Conservation (phyloP, 2,329 filamentous ascomycete genomes). For the Fusarium sp. region DNA sequence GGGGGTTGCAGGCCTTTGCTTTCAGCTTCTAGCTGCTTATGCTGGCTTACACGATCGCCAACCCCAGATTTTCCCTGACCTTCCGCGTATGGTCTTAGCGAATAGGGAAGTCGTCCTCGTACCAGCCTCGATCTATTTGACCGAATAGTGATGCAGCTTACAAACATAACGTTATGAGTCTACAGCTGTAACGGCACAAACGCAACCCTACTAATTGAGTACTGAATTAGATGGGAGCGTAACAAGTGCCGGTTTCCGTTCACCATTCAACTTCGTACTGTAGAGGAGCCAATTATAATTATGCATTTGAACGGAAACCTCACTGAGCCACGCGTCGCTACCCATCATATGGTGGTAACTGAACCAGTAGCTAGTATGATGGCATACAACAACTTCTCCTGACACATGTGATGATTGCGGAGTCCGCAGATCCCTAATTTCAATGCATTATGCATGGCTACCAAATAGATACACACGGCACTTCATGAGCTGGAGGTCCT, state of each 20-base stretch:
- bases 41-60: rapidly evolving
- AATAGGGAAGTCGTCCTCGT: not conserved
- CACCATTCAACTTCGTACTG: not conserved
- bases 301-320: rapidly evolving
- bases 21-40: not conserved
- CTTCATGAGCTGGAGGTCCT: rapidly evolving
- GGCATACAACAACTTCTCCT: not conserved
- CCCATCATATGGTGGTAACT: not conserved
- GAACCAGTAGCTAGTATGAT: not conserved
- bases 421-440: not conserved
- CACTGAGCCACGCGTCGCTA: not conserved
- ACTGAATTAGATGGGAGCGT: rapidly evolving
- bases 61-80: not conserved
- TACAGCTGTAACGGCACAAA: rapidly evolving
- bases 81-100: not conserved
- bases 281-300: rapidly evolving
- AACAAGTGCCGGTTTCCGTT: not conserved
- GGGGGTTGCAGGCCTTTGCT: rapidly evolving
- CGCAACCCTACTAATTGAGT: not conserved
- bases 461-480: rapidly evolving
- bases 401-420: too few relatives aligned
- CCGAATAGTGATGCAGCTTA: too few relatives aligned
- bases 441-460: not conserved
- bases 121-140: not conserved
- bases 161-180: too few relatives aligned